These are phyloP conservation scores for Taphrina wiesneri DNA, from an alignment of 1,139 yeast species.

Conservation along the genomic window DNA sequence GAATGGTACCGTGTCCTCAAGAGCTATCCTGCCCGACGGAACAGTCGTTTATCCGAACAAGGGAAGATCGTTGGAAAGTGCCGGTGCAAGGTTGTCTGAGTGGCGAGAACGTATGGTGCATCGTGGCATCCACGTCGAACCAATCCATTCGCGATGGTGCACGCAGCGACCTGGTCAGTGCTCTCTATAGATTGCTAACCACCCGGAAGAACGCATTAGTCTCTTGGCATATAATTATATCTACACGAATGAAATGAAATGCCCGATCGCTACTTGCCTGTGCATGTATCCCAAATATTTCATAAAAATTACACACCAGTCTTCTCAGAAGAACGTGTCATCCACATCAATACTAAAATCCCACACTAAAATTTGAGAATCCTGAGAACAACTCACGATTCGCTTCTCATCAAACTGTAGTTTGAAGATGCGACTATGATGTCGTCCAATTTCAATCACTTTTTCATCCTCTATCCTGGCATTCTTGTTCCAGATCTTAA, in stretches of 20 bases:
- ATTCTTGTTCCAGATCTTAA: conserved; percentile 53
- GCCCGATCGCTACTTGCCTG: background rate
- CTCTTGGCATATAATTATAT: background rate
- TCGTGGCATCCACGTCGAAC: conserved; percentile 16
- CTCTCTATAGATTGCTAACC: background rate
- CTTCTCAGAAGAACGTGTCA: conserved; percentile 34
- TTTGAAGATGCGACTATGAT: conserved; percentile 34
- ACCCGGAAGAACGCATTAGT: background rate
- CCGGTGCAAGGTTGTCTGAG: conserved; percentile 15
- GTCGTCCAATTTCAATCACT: conserved; percentile 30
- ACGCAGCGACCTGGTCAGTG: conserved; percentile 29
- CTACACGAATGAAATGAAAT: background rate
- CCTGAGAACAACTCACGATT: conserved; percentile 36
- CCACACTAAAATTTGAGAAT: conserved; percentile 36
- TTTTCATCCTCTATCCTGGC: conserved; percentile 60
- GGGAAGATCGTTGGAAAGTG: conserved; percentile 3
- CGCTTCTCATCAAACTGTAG: conserved; percentile 36
- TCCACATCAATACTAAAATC: conserved; percentile 36
- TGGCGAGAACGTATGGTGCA: conserved; percentile 23
- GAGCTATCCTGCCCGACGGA: conserved; percentile 41
- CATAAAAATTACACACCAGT: background rate
- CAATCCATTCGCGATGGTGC: conserved; percentile 29
- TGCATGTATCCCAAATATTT: background rate
- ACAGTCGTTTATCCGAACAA: conserved; percentile 13
- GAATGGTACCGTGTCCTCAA: conserved; percentile 51